Percentiles rank a stretch among this genome's conserved stretches.
Conservation (phyloP, 2,329 filamentous ascomycete species). For the Gnomoniopsis smithogilvyi region DNA sequence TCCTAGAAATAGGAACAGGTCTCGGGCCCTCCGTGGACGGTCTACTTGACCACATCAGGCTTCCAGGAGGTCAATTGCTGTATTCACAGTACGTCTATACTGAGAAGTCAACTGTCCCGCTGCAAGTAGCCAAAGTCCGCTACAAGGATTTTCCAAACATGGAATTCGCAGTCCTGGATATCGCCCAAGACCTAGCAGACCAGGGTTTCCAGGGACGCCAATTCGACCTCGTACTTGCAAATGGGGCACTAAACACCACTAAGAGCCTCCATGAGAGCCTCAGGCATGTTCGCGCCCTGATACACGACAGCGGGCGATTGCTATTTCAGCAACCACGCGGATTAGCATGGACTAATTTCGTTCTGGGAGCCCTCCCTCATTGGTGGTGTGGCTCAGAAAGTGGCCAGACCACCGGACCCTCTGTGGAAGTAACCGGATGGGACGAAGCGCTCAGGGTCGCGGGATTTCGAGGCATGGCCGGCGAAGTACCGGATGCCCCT, state of each 20-base stretch:
- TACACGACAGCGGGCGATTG: conserved; percentile 31
- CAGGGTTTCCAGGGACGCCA: conserved; percentile 28
- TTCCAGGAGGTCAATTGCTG: neutral
- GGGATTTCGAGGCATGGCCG: too few relatives aligned
- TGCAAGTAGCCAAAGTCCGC: too few relatives aligned
- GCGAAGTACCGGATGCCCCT: too few relatives aligned
- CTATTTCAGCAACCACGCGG: conserved; percentile 23
- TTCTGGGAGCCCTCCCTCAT: conserved; percentile 23
- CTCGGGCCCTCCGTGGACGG: conserved; percentile 40
- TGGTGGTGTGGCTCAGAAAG: conserved; percentile 33
- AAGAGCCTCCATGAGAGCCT: conserved; percentile 20
- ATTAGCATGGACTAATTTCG: conserved; percentile 13
- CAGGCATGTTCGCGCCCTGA: conserved; percentile 25
- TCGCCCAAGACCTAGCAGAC: conserved; percentile 22
- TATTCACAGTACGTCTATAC: neutral
- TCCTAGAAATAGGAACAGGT: conserved; percentile 41
- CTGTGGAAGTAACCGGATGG: too few relatives aligned
- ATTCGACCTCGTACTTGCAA: conserved; percentile 30
- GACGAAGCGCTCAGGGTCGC: too few relatives aligned
- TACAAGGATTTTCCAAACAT: neutral
- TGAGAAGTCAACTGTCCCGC: neutral
- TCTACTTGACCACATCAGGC: conserved; percentile 29
- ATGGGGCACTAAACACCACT: conserved; percentile 28
- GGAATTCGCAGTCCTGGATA: conserved; percentile 22
- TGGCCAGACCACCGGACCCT: neutral